Percentiles rank a stretch among this genome's conserved stretches.
These are phyloP conservation scores for Furcasterigmium furcatum DNA, from an alignment of 2,329 filamentous ascomycete genomes.

Conservation along the genomic window DNA sequence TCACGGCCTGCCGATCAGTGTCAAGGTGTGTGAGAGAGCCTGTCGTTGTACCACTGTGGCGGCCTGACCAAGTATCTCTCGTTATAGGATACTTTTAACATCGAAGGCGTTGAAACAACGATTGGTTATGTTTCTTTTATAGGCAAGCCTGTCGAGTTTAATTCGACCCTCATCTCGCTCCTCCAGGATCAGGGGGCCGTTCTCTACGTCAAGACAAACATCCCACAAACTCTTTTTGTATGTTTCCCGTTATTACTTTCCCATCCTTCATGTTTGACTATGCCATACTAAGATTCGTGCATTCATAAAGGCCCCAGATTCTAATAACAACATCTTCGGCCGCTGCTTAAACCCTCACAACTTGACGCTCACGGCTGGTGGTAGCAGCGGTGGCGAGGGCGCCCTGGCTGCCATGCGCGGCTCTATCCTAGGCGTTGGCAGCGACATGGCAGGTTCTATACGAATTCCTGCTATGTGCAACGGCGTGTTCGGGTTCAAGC, in stretches of 20 bases:
- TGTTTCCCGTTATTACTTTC: not conserved
- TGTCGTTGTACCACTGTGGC: too few species aligned
- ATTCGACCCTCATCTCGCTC: constrained; percentile 12
- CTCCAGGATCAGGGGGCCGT: constrained; percentile 32
- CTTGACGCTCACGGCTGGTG: constrained; percentile 31
- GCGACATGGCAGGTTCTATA: constrained; percentile 43
- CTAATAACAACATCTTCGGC: constrained; percentile 23
- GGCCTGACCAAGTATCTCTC: too few species aligned
- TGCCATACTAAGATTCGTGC: too few species aligned
- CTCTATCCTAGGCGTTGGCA: constrained; percentile 37
- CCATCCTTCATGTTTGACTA: too few species aligned
- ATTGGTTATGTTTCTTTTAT: too few species aligned
- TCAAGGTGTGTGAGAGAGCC: constrained; percentile 25
- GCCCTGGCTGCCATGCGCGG: constrained; percentile 35
- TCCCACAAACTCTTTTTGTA: constrained; percentile 33
- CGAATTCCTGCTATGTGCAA: constrained; percentile 28
- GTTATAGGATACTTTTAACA: too few species aligned
- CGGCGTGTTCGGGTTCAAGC: too few species aligned
- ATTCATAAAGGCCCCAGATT: too few species aligned
- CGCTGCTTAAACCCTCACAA: constrained; percentile 35
- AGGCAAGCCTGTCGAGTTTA: too few species aligned
- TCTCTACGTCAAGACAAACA: constrained; percentile 37
- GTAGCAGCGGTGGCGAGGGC: constrained; percentile 39
- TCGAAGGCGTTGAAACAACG: too few species aligned
- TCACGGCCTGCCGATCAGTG: constrained; percentile 17